phyloP scores from a whole-genome alignment of 2,329 filamentous ascomycete genomes.

The Arachnopeziza araneosa region DNA sequence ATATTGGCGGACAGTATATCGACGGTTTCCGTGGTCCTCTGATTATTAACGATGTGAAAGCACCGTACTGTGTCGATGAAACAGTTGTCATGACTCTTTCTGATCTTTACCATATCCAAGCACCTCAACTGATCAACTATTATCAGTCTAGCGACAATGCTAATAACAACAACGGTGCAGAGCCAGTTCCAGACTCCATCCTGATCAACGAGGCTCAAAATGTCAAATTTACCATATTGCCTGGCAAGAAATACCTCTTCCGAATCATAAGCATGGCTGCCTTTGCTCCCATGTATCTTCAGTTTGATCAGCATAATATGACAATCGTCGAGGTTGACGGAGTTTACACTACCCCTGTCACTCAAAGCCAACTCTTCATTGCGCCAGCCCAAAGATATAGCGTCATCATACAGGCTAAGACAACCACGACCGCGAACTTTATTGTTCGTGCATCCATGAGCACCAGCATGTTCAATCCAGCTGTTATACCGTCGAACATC shows the following conservation, averaged over 20 bases:
- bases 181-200: conserved; percentile 13
- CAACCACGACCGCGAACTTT: conserved; percentile 29
- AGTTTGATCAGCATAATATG: conserved; percentile 27
- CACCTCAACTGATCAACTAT: conserved; percentile 9
- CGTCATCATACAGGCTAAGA: conserved; percentile 39
- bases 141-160: conserved; percentile 31
- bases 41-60: conserved; percentile 52
- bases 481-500: conserved; percentile 51
- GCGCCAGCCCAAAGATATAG: conserved; percentile 41
- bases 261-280: conserved; percentile 15
- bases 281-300: conserved; percentile 9
- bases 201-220: conserved; percentile 12
- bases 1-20: conserved; percentile 58
- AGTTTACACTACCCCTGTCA: conserved; percentile 32
- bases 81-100: conserved; percentile 51
- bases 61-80: conserved; percentile 53
- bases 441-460: conserved; percentile 27
- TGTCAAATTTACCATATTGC: conserved; percentile 14
- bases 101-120: conserved; percentile 49
- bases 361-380: conserved; percentile 37
- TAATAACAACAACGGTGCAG: conserved; percentile 8
- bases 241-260: conserved; percentile 16
- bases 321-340: conserved; percentile 43
- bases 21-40: conserved; percentile 58
- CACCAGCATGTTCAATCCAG: conserved; percentile 31